phyloP scores from a whole-genome alignment of 495 filamentous ascomycete species.

The Evernia prunastri region DNA sequence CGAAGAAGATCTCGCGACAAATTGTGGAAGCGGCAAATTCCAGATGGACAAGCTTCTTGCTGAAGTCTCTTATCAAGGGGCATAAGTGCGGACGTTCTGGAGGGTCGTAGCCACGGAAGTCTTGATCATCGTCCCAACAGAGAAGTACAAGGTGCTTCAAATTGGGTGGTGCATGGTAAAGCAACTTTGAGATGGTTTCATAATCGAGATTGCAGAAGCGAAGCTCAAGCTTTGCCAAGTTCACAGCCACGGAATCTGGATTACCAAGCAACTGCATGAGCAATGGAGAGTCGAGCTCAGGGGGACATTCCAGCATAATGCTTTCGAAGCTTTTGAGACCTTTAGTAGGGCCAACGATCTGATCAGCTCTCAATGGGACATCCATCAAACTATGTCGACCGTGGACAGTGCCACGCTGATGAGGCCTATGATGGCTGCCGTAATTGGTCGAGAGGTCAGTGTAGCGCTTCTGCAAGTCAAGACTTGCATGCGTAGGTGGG shows the following conservation, averaged over 20 bases:
- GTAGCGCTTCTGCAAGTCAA: constrained; percentile 9
- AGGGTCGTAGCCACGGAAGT: not conserved
- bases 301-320: constrained; percentile 17
- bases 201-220: constrained; percentile 20
- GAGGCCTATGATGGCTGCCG: not conserved
- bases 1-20: constrained; percentile 24
- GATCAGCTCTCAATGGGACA: not conserved
- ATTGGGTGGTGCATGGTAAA: constrained; percentile 23
- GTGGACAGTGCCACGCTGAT: not conserved
- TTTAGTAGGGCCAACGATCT: constrained; percentile 9
- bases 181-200: constrained; percentile 16
- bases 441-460: not conserved
- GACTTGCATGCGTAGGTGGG: constrained; percentile 13
- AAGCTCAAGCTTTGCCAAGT: constrained; percentile 20
- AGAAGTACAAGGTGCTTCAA: constrained; percentile 22
- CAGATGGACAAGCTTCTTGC: constrained; percentile 19
- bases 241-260: constrained; percentile 18
- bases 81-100: constrained; percentile 18
- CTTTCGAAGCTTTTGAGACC: constrained; percentile 22
- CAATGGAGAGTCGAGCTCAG: constrained; percentile 20
- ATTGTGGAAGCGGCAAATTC: constrained; percentile 17
- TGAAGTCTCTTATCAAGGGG: constrained; percentile 20
- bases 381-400: not conserved
- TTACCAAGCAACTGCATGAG: constrained; percentile 23
- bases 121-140: not conserved